Percentiles rank a stretch among this genome's conserved stretches.
phyloP scores from a whole-genome alignment of 2,329 filamentous ascomycete species.

The Aspergillus ochraceus region DNA sequence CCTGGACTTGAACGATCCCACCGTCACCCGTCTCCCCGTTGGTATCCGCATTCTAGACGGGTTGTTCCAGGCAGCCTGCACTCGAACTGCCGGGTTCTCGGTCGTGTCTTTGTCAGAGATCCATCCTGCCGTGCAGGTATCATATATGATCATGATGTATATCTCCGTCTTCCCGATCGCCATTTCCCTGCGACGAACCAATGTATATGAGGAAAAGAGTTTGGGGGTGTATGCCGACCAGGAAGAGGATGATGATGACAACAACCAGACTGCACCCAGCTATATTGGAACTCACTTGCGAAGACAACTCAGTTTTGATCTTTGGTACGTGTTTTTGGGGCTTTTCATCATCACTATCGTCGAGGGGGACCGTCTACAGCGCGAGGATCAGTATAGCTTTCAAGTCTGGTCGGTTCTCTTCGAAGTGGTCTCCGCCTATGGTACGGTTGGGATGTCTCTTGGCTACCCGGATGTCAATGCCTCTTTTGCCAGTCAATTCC shows the following conservation, averaged over 20 bases:
- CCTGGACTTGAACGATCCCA: constrained; percentile 75
- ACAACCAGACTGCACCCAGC: constrained; percentile 64
- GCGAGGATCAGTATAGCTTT: constrained; percentile 58
- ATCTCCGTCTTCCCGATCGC: constrained; percentile 96
- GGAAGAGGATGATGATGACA: constrained; percentile 52
- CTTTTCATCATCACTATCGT: constrained; percentile 90
- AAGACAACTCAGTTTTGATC: constrained; percentile 89
- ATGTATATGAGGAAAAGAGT: constrained; percentile 85
- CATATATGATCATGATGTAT: constrained; percentile 99
- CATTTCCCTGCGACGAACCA: constrained; percentile 88
- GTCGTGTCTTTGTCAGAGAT: constrained; percentile 73
- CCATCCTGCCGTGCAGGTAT: constrained; percentile 87
- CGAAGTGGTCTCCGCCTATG: constrained; percentile 87
- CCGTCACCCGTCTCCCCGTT: constrained; percentile 67
- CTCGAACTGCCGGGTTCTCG: constrained; percentile 85
- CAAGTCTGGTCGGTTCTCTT: constrained; percentile 72
- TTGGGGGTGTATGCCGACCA: constrained; percentile 70
- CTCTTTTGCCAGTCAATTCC: constrained; percentile 81
- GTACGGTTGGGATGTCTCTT: constrained; percentile 87
- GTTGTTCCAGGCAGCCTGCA: constrained; percentile 84
- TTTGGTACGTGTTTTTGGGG: constrained; percentile 95
- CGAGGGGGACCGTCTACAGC: constrained; percentile 72
- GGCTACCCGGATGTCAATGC: constrained; percentile 76
- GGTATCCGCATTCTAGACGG: constrained; percentile 80
- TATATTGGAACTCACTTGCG: constrained; percentile 92